Evolutionary conservation across 1,139 yeast genomes (phyloP).

Genomic region (Yamadazyma mexicana): DNA sequence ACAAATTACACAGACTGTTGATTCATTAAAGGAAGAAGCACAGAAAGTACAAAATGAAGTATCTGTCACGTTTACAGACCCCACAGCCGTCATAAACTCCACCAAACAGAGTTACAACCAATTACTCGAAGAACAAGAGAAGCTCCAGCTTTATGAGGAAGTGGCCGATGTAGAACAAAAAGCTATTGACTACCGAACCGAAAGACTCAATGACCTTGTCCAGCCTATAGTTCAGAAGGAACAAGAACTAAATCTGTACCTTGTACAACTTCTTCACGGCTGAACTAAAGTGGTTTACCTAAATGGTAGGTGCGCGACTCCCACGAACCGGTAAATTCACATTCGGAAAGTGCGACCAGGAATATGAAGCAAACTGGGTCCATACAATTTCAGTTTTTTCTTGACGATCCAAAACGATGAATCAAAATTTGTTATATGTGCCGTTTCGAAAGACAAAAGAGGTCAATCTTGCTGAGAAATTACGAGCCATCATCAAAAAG

Average conservation of each 20-base stretch:
- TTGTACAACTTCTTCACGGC: conserved; percentile 1
- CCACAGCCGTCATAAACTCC: neutral
- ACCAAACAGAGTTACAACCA: conserved; percentile 6
- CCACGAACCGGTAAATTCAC: too few relatives aligned
- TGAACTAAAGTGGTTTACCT: too few relatives aligned
- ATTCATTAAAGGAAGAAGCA: neutral
- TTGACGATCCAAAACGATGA: conserved; percentile 1
- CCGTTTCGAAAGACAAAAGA: conserved; percentile 56
- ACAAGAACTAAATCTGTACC: conserved; percentile 3
- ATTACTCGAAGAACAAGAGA: conserved; percentile 42
- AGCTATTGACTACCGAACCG: conserved; percentile 10
- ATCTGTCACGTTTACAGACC: neutral
- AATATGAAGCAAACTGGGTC: neutral
- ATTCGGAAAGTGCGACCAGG: neutral
- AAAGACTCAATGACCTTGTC: conserved; percentile 12
- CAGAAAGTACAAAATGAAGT: neutral
- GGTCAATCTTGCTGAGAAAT: conserved; percentile 43
- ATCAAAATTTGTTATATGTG: conserved; percentile 43
- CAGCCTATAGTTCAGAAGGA: conserved; percentile 10
- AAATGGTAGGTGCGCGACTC: too few relatives aligned
- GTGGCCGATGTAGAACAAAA: conserved; percentile 6
- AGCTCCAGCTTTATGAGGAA: conserved; percentile 7
- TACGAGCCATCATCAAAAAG: conserved; percentile 51
- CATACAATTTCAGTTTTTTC: too few relatives aligned
- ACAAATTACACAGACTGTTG: neutral